Base-by-base conservation (phyloP, 768 basidiomycete species). In the Pholiota molesta region DNA sequence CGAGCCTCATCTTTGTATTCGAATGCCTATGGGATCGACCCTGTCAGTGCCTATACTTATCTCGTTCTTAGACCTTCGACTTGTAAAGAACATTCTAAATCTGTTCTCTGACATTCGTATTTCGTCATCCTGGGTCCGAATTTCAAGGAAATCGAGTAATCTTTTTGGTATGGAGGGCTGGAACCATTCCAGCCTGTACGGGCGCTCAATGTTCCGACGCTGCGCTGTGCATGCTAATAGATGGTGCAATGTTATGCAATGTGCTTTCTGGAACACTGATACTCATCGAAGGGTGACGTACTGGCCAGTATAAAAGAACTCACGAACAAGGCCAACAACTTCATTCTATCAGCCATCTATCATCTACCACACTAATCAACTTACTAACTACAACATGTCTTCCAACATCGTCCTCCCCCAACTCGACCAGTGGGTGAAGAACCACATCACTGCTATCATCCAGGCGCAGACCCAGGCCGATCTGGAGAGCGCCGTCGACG, bases 391-490 rank as follows among this genome's bases (percentile, higher is more conserved):
- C 47, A 49, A 28, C 23, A 67, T 69, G 66, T 67, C 68, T 17
- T 47, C 62, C 33, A 59, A 59, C 31, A 66, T 68, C 44, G 65
- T 70, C 51, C 62, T 68, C 17, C 81, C 79, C 7, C 63, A 74
- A 2, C 82, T 84, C 62, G 73, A 74, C 26, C 67, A 69, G 44
- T 84, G 79, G 79, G 75, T 79, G 14, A 63, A 81, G 64, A 67
- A 72, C 55, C 78, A 68, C 65, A 53, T 85, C 57, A 69, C 70
- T 3, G 64, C 76, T 26, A 57, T 84, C 51, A 72, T 80, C 62
- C 62, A 74, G 59, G 77, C 81, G 5, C 79, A 77, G 35, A 78
- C 72, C 4, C 44, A 68, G 23, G 60, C 61, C 0, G 73, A 69
- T 17, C 80, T 83, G 61, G 61, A 75, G 52, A 33, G 61, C 19